Conservation (phyloP, 208 protist species). For the Trypanosoma congolense region DNA sequence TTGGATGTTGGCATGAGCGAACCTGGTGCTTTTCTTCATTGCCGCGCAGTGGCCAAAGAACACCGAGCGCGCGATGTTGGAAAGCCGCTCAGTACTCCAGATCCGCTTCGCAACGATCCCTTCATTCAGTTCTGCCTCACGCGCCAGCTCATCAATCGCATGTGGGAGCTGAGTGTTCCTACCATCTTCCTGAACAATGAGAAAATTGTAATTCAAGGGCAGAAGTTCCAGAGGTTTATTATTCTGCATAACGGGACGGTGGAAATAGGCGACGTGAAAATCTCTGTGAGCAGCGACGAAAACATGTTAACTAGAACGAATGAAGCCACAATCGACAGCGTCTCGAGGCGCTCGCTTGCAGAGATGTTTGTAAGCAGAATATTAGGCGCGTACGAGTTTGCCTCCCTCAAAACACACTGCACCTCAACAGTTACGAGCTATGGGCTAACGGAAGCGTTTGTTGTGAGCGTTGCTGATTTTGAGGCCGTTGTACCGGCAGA, state of each 20-base stretch:
- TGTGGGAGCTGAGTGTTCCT: constrained; percentile 61
- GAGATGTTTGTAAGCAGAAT: constrained; percentile 32
- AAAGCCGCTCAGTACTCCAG: constrained; percentile 26
- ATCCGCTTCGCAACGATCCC: constrained; percentile 48
- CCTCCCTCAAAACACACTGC: constrained; percentile 53
- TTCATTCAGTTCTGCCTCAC: constrained; percentile 70
- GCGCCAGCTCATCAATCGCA: constrained; percentile 25
- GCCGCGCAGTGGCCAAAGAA: constrained; percentile 57
- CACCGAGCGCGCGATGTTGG: constrained; percentile 52
- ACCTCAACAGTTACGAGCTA: constrained; percentile 68
- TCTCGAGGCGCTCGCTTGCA: neutral
- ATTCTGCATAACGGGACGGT: constrained; percentile 61
- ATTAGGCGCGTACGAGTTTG: constrained; percentile 79
- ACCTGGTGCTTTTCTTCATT: constrained; percentile 75
- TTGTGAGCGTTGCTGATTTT: constrained; percentile 47
- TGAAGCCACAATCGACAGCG: no score
- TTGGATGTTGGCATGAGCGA: constrained; percentile 85
- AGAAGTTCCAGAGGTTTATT: constrained; percentile 51
- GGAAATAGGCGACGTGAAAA: no score
- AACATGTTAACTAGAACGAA: no score
- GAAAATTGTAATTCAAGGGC: constrained; percentile 62
- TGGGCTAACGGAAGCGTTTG: constrained; percentile 67
- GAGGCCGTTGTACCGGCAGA: constrained; percentile 44
- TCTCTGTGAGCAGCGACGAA: no score
- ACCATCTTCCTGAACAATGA: constrained; percentile 76